Base-by-base conservation (phyloP, 352 stramenopile species). In the Globisporangium megalacanthum region DNA sequence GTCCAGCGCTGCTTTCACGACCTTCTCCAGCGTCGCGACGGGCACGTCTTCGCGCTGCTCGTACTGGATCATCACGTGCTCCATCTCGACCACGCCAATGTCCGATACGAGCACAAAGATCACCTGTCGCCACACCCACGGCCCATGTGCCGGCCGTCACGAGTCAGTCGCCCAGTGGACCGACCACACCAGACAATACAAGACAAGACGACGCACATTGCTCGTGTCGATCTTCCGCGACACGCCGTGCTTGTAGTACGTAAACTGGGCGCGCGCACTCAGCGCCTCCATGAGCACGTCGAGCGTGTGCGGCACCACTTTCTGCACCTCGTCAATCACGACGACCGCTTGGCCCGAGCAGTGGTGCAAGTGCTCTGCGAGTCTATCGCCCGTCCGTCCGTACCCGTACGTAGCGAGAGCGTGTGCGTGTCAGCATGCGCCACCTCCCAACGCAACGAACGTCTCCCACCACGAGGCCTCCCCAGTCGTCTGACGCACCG, bases 281-380 rank as follows among this genome's bases (percentile, higher is more conserved):
- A 92, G 69, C 33, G 79, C 78, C 54, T 87, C 79, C 73, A 88
- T 89, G 15, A 92, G 57, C 35, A 89, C 83, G 46, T 96, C 87
- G 15, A 96, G 70, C 1, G 88, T 96, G 50, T 93, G 84, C 14
- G 88, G 88, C 51, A 96, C 84, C 47, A 94, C 84, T 62, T 96
- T 97, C 56, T 97, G 88, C 31, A 97, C 80, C 75, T 97, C 89
- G 56, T 97, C 89, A 49, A 97, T 96, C 49, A 97, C 69, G 25
- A 97, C 78, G 7, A 97, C 77, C 3, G 86, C 87, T 66, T 95
- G 91, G 17, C 89, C 89, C 15, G 72, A 87, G 67, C 87, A 96
- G 35, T 78, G 66, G 14, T 86, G 66, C 50, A 97, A 73, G 56
- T 95, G 84, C 42, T 95, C 80, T 7, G 77, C 79, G 15, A 95